These are phyloP conservation scores for Aplosporella prunicola DNA, from an alignment of 2,329 filamentous ascomycete species.

Conservation along the genomic window DNA sequence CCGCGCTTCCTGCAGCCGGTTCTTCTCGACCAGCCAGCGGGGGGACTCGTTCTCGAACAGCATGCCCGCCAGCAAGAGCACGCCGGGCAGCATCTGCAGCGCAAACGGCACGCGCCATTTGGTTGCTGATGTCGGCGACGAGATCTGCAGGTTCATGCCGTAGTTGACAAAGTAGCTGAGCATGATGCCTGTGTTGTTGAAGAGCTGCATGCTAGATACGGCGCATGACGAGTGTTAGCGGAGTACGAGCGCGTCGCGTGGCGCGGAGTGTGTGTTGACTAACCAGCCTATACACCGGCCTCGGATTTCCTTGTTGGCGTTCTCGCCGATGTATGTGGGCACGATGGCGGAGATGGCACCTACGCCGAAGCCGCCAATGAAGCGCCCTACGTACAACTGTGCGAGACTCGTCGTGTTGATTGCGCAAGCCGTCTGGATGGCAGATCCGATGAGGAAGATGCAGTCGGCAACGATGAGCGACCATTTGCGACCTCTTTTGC, in stretches of 20 bases:
- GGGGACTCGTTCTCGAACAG: slow-evolving; percentile 45
- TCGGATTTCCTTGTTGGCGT: slow-evolving; percentile 34
- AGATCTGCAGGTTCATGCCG: slow-evolving; percentile 38
- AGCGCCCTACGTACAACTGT: slow-evolving; percentile 34
- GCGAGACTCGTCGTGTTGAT: slow-evolving; percentile 25
- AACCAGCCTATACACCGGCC: slow-evolving; percentile 30
- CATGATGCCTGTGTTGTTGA: slow-evolving; percentile 39
- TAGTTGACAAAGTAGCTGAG: slow-evolving; percentile 46
- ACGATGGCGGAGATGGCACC: slow-evolving; percentile 35
- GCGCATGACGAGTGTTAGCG: too few species aligned
- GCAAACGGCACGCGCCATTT: slow-evolving; percentile 47
- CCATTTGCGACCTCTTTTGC: slow-evolving; percentile 25
- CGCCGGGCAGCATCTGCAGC: slow-evolving; percentile 44
- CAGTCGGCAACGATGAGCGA: slow-evolving; percentile 34
- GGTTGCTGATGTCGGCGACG: slow-evolving; percentile 26
- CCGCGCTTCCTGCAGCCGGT: slow-evolving; percentile 36
- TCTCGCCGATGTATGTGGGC: slow-evolving; percentile 38
- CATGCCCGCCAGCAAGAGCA: slow-evolving; percentile 40
- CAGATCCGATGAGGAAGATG: slow-evolving; percentile 34
- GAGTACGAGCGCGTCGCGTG: too few species aligned
- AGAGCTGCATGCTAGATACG: slow-evolving; percentile 26
- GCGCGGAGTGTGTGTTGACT: slow-evolving; percentile 12
- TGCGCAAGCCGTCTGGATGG: slow-evolving; percentile 32
- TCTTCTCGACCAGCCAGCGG: slow-evolving; percentile 46
- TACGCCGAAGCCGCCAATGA: slow-evolving; percentile 37